A percentile compares a stretch with the other conserved stretches of the same genome.
Evolutionary conservation across 768 basidiomycete genomes (phyloP).

Genomic region (Russula lepida): DNA sequence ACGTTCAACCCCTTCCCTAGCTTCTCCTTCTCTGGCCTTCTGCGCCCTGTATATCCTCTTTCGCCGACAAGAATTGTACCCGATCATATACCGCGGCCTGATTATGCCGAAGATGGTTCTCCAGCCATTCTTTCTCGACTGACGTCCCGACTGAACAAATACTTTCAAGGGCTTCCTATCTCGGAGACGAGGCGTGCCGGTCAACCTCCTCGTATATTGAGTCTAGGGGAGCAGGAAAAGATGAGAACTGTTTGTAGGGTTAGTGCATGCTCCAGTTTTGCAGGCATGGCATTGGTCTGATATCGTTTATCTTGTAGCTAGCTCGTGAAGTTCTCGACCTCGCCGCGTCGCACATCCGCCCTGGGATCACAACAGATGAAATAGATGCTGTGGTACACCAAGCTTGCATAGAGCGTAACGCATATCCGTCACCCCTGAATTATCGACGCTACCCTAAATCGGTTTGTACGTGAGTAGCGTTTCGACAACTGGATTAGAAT

Average conservation of each 20-base stretch:
- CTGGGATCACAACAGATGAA: conserved; percentile 95
- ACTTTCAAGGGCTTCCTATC: conserved; percentile 45
- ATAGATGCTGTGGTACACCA: conserved; percentile 91
- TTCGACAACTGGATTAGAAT: neutral
- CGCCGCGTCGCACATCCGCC: conserved; percentile 73
- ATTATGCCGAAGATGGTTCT: conserved; percentile 73
- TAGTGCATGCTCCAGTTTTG: conserved; percentile 17
- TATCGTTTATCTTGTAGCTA: conserved; percentile 41
- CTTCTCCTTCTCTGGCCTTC: conserved; percentile 67
- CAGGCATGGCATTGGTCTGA: neutral
- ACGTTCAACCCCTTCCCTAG: conserved; percentile 73
- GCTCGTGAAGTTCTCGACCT: conserved; percentile 89
- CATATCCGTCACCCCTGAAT: conserved; percentile 91
- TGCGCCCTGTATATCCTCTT: conserved; percentile 85
- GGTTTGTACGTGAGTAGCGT: conserved; percentile 74
- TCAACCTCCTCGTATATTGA: conserved; percentile 57
- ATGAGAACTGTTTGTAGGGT: conserved; percentile 86
- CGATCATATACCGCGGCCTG: conserved; percentile 75
- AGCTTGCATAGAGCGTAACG: conserved; percentile 79
- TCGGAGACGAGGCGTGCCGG: conserved; percentile 51
- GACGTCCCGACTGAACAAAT: conserved; percentile 9
- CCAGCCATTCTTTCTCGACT: neutral
- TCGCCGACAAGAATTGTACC: conserved; percentile 71
- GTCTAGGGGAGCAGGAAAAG: conserved; percentile 70
- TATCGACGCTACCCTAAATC: conserved; percentile 93